Base-by-base conservation (phyloP, 2,329 filamentous ascomycete species). In the Trichoderma atroviride region DNA sequence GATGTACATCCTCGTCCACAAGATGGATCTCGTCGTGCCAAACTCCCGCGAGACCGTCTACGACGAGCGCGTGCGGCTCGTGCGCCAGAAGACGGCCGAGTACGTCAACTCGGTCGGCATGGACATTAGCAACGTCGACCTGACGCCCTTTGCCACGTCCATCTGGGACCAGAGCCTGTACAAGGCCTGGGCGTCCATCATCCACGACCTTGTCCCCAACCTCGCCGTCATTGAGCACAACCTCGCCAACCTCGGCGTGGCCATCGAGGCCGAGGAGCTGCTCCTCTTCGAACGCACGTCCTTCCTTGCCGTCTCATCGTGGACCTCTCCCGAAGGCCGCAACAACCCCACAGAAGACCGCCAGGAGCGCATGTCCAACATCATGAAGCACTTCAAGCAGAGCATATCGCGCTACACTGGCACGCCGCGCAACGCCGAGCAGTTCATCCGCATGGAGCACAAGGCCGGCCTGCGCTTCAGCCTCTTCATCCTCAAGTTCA, bases 101-200 rank as follows among this genome's bases (percentile, higher is more conserved):
- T 85, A 85, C 73, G 81, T 84, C 57, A 75, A 78, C 65, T 78
- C 77, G 5, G 73, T 80, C 27, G 74, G 76, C 55, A 76, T 78
- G 31, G 78, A 78, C 68, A 72, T 78, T 64, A 72, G 72, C 60
- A 71, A 72, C 71, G 72, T 97, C 78, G 87, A 90, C 72, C 86
- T 97, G 71, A 92, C 93, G 70, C 94, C 94, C 70, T 98, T 97
- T 79, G 92, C 94, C 11, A 98, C 95, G 37, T 97, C 92, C 67
- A 99, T 99, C 77, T 99, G 96, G 96, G 96, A 99, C 77, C 96
- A 99, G 83, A 96, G 92, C 68, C 85, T 99, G 47, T 99, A 98
- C 85, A 97, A 97, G 81, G 96, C 96, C 1, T 99, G 96, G 96
- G 96, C 96, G 0, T 93, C 92, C 78, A 97, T 99, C 75, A 97